A percentile compares a stretch with the other conserved stretches of the same genome.
phyloP scores from a whole-genome alignment of 73 alveolate species.

The Breviolum minutum region DNA sequence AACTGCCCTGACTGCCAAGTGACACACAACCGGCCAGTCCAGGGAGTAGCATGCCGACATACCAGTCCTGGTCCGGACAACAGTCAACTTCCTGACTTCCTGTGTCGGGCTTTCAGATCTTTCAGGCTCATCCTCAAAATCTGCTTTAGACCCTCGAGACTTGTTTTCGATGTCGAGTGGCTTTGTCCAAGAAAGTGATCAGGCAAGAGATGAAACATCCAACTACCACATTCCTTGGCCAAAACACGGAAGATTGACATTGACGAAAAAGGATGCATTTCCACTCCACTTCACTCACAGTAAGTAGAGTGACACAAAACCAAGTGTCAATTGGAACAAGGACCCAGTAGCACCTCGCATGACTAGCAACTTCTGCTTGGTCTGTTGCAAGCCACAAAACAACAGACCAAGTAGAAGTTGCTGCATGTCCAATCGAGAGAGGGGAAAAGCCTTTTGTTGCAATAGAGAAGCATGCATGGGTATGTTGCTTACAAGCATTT shows the following conservation, averaged over 20 bases:
- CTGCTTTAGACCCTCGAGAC: not conserved
- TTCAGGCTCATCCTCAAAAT: too few relatives aligned
- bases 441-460: too few relatives aligned
- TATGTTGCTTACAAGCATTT: too few relatives aligned
- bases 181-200: conserved; percentile 75
- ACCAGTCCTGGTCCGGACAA: conserved; percentile 54
- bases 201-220: conserved; percentile 87
- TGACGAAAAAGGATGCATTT: not conserved
- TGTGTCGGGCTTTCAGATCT: too few relatives aligned
- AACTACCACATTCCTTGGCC: conserved; percentile 83
- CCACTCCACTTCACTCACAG: not conserved
- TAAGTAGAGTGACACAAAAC: not conserved
- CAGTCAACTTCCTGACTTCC: not conserved
- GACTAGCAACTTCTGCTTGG: too few relatives aligned
- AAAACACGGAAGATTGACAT: not conserved
- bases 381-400: too few relatives aligned
- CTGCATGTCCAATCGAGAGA: too few relatives aligned
- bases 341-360: conserved; percentile 75
- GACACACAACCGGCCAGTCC: conserved; percentile 86
- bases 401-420: too few relatives aligned
- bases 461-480: too few relatives aligned
- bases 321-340: conserved; percentile 64
- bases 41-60: conserved; percentile 77
- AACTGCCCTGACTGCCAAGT: not conserved
- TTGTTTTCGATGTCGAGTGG: not conserved